Evolutionary conservation across 2,329 filamentous ascomycete species (phyloP).

Genomic region (Talaromyces piceae): DNA sequence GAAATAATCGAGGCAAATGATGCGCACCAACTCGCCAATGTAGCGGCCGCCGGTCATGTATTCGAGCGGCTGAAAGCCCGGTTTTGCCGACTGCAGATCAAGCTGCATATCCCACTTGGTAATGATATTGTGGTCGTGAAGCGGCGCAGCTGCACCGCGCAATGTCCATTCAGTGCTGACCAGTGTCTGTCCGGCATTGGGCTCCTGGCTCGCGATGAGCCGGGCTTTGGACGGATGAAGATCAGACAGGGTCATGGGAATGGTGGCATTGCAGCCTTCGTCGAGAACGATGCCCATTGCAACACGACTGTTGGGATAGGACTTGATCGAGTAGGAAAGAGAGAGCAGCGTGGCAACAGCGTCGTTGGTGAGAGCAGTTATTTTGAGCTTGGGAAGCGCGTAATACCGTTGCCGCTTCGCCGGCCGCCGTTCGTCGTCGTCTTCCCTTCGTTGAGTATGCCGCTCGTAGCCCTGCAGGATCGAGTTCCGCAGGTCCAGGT

Average conservation of each 20-base stretch:
- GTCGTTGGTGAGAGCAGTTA: slow-evolving; percentile 11
- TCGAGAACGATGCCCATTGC: slow-evolving; percentile 12
- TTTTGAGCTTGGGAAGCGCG: slow-evolving; percentile 8
- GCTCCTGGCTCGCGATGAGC: slow-evolving; percentile 1
- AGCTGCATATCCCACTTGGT: slow-evolving; percentile 11
- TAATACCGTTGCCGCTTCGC: slow-evolving; percentile 9
- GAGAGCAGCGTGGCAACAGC: slow-evolving; percentile 10
- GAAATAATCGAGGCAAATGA: slow-evolving; percentile 11
- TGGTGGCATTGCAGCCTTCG: slow-evolving; percentile 11
- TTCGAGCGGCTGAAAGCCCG: slow-evolving; percentile 10
- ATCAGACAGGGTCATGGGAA: slow-evolving; percentile 11
- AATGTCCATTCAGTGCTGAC: slow-evolving; percentile 13
- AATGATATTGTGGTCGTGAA: slow-evolving; percentile 8
- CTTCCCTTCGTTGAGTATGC: slow-evolving; percentile 5
- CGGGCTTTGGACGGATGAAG: slow-evolving; percentile 7
- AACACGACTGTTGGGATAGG: slow-evolving; percentile 12
- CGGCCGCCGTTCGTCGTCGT: background rate
- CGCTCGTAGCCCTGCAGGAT: slow-evolving; percentile 11
- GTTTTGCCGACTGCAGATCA: slow-evolving; percentile 5
- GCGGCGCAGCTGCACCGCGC: slow-evolving; percentile 4
- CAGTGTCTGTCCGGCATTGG: slow-evolving; percentile 8
- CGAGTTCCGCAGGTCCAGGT: slow-evolving; percentile 10
- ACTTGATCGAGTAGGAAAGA: slow-evolving; percentile 12
- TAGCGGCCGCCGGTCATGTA: slow-evolving; percentile 12
- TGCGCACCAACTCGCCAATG: slow-evolving; percentile 10